Evolutionary conservation across 2,329 filamentous ascomycete genomes (phyloP), one percentile per base, ranked within the genome.

Genomic region (Colletotrichum sp.): DNA sequence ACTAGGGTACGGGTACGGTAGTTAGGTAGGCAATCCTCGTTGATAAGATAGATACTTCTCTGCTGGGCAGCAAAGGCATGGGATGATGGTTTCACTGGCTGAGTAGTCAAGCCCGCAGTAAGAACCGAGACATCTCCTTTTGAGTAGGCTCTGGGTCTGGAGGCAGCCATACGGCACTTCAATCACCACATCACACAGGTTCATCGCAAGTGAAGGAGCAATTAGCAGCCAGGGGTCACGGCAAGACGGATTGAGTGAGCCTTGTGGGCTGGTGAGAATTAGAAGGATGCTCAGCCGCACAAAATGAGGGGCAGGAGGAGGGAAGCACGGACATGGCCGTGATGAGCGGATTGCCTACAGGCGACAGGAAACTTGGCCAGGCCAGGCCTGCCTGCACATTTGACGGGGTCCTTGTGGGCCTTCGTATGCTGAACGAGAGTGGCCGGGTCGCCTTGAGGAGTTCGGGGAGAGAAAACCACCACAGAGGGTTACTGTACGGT

Each of bases 251-350:
- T 32, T 24, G 65, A 76, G 70, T 73, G 59, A 76, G 74, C 74
- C 74, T 76, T 74, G 64, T 74, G 70, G 74, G 74, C 74, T 69
- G 24, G 70, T 69, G 55, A 65, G 66, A 71, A 71, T 55, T 75
- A 49, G 55, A 39, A 75, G 75, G 75, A 75, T 70, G 75, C 75
- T 76, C 75, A 76, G 75, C 75, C 71, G 75, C 75, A 76, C 60
- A 55, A 70, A 67, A 59, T 62, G 75, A 76, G 75, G 75, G 75
- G 72, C 75, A 67, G 39, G n/a, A 63, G 49, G 52, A 71, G 67
- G 39, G 72, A 76, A 70, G 71, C 66, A 71, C 75, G 72, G 75
- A 71, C 71, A 57, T 75, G 75, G 44, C 72, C 67, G 72, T 68
- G 72, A 68, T 76, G 60, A 71, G 26, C 71, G 16, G 18, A 68